Percentiles rank a stretch among this genome's conserved stretches.
These are phyloP conservation scores for Macrophomina tecta DNA, from an alignment of 2,329 filamentous ascomycete species.

Conservation along the genomic window DNA sequence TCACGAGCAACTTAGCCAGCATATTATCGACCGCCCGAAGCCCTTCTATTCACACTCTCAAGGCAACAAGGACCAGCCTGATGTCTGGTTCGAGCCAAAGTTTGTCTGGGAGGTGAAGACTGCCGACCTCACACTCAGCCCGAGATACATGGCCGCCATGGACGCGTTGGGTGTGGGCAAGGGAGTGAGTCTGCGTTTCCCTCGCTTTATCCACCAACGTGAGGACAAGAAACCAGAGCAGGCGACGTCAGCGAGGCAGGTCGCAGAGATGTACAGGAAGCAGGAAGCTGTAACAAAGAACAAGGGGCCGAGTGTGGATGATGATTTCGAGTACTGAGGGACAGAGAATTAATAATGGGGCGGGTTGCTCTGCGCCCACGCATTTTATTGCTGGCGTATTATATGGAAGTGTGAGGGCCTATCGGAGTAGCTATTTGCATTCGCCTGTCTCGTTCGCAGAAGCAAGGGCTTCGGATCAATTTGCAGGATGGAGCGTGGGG, in stretches of 20 bases:
- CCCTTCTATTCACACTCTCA: constrained; percentile 90
- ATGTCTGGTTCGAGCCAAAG: constrained; percentile 96
- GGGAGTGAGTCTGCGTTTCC: constrained; percentile 89
- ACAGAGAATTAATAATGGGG: neutral
- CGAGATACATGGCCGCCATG: constrained; percentile 88
- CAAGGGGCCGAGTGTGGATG: constrained; percentile 86
- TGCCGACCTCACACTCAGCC: constrained; percentile 90
- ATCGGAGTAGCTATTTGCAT: too few species aligned
- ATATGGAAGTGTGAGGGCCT: too few species aligned
- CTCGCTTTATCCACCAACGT: constrained; percentile 86
- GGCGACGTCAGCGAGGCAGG: constrained; percentile 81
- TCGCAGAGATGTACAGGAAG: constrained; percentile 96
- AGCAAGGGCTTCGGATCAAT: too few species aligned
- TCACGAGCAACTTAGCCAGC: constrained; percentile 73
- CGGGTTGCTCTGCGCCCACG: neutral
- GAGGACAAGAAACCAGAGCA: constrained; percentile 96
- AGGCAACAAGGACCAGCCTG: constrained; percentile 89
- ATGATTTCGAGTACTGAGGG: constrained; percentile 91
- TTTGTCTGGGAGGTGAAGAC: constrained; percentile 98
- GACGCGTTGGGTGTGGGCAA: constrained; percentile 74
- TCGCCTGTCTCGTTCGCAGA: too few species aligned
- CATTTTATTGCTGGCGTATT: too few species aligned
- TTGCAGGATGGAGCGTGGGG: too few species aligned
- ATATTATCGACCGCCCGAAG: constrained; percentile 87
- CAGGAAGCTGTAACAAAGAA: constrained; percentile 89